These are phyloP conservation scores for Solanum chmielewskii DNA, from an alignment of 257 asterid genomes.

Conservation along the genomic window DNA sequence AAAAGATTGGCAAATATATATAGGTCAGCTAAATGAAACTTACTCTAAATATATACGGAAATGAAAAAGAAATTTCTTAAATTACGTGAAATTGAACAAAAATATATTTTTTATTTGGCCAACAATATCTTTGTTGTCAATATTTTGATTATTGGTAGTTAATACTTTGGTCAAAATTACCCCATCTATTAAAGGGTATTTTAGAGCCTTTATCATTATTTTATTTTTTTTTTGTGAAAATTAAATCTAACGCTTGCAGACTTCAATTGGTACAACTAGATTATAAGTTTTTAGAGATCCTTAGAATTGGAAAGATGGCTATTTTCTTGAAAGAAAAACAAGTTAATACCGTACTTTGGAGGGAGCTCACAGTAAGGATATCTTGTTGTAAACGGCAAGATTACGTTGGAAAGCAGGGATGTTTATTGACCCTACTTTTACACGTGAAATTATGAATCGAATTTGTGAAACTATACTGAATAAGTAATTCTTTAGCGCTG, in stretches of 20 bases:
- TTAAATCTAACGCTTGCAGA: background rate
- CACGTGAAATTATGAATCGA: too few species aligned
- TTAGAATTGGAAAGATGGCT: background rate
- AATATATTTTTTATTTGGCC: too few species aligned
- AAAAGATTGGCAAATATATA: background rate
- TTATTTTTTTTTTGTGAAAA: background rate
- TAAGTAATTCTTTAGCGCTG: fast-evolving
- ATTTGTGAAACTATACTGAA: too few species aligned
- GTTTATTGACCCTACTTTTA: background rate
- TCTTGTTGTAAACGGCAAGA: background rate
- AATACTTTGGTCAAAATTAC: background rate
- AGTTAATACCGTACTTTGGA: background rate
- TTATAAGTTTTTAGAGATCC: background rate
- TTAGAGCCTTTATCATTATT: too few species aligned
- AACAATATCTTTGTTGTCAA: too few species aligned
- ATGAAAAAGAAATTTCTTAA: too few species aligned
- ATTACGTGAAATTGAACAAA: background rate
- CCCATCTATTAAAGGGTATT: background rate
- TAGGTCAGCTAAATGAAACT: background rate
- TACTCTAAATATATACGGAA: background rate
- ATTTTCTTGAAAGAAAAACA: background rate
- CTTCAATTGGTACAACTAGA: background rate
- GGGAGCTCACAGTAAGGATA: background rate
- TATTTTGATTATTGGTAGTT: too few species aligned
- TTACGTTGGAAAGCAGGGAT: too few species aligned